Conservation (phyloP, 306 rosid genomes). For the Vigna mungo region DNA sequence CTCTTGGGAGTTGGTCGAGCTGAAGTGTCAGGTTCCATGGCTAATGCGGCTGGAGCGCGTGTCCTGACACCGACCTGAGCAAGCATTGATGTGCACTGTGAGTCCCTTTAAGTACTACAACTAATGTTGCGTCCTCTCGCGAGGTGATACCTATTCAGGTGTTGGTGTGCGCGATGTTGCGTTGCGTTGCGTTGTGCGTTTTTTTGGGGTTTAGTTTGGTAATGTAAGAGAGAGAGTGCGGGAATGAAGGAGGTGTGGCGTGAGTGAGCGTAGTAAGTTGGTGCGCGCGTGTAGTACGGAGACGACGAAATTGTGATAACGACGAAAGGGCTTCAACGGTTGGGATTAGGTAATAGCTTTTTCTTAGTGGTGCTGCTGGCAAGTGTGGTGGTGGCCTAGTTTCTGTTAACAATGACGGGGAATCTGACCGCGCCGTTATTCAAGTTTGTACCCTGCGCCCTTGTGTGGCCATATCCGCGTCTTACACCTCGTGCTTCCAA, state of each 20-base stretch:
- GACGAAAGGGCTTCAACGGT: constrained; percentile 54
- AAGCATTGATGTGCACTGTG: constrained; percentile 46
- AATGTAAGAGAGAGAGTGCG: constrained; percentile 40
- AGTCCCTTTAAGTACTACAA: constrained; percentile 41
- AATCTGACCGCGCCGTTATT: constrained; percentile 96
- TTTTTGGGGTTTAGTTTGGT: constrained; percentile 41
- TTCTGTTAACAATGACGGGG: constrained; percentile 75
- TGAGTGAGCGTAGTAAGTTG: constrained; percentile 33
- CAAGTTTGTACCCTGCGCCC: constrained; percentile 30
- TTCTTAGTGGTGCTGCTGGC: constrained; percentile 50
- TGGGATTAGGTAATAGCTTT: constrained; percentile 57
- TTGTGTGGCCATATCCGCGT: constrained; percentile 22
- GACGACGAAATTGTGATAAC: constrained; percentile 51
- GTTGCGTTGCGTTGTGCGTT: background rate
- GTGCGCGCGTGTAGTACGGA: constrained; percentile 52
- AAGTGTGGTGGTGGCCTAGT: constrained; percentile 63
- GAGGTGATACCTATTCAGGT: constrained; percentile 36
- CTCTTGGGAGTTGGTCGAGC: constrained; percentile 44
- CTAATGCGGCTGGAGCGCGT: constrained; percentile 61
- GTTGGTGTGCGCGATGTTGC: constrained; percentile 22
- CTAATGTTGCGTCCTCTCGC: constrained; percentile 25
- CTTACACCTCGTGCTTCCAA: constrained; percentile 48
- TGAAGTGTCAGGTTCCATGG: constrained; percentile 45
- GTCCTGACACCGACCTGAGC: constrained; percentile 65
- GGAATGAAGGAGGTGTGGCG: constrained; percentile 4